Evolutionary conservation across 345 rosid species (phyloP).

Genomic region (Lepidium africanum): DNA sequence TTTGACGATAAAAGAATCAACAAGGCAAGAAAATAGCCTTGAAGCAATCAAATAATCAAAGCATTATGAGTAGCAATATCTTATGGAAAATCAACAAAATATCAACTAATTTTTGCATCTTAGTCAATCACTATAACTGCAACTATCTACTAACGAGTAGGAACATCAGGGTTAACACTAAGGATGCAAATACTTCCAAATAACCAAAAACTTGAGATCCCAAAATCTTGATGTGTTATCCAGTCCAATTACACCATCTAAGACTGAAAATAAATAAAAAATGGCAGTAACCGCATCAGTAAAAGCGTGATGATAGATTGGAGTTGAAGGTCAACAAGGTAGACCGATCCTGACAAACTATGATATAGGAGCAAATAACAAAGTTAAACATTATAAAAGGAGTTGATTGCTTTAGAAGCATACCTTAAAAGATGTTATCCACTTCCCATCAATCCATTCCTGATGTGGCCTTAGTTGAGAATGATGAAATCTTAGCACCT

Average conservation of each 20-base stretch:
- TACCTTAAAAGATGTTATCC: slow-evolving; percentile 50
- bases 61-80: neutral
- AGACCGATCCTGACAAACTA: neutral
- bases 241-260: slow-evolving; percentile 4
- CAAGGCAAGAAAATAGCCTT: neutral
- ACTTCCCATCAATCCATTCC: slow-evolving; percentile 72
- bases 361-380: neutral
- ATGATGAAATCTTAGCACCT: slow-evolving; percentile 46
- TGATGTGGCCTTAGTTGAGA: slow-evolving; percentile 63
- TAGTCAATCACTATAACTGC: neutral
- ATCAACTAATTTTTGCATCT: neutral
- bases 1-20: neutral
- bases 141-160: neutral
- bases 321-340: neutral
- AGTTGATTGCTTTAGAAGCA: neutral
- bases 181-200: neutral
- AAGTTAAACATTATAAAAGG: neutral
- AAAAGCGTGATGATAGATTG: neutral
- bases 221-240: neutral
- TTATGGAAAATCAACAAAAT: neutral
- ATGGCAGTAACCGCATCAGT: slow-evolving; percentile 7
- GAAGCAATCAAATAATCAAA: neutral
- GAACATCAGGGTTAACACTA: neutral
- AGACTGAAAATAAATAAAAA: slow-evolving; percentile 5
- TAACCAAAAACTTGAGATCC: neutral